phyloP scores from a whole-genome alignment of 2,329 filamentous ascomycete species.

The Clathrospora elynae region DNA sequence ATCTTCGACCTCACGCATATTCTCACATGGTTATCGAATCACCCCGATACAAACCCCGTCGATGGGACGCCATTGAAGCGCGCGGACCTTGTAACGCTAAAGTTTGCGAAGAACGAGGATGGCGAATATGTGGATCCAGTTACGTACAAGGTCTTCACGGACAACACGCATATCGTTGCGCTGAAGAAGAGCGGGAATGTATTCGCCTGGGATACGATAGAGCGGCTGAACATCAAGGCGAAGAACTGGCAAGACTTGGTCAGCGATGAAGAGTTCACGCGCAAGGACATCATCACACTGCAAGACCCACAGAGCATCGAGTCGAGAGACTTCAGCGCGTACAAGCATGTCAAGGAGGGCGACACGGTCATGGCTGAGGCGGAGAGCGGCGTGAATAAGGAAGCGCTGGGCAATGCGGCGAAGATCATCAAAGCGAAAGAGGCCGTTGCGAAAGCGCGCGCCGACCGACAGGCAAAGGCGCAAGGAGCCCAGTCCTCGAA shows the following conservation, averaged over 20 bases:
- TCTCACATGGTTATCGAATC: constrained; percentile 89
- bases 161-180: constrained; percentile 96
- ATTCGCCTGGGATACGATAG: constrained; percentile 93
- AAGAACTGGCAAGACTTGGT: constrained; percentile 95
- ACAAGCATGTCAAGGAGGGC: constrained; percentile 88
- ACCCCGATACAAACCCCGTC: constrained; percentile 90
- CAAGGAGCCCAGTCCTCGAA: constrained; percentile 27
- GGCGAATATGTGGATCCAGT: constrained; percentile 94
- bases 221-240: constrained; percentile 92
- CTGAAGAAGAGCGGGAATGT: constrained; percentile 88
- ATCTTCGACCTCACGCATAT: constrained; percentile 97
- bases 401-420: constrained; percentile 74
- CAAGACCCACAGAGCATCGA: constrained; percentile 94
- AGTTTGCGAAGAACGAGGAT: constrained; percentile 89
- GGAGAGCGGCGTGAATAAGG: constrained; percentile 73
- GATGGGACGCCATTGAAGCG: constrained; percentile 78
- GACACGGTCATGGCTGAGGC: constrained; percentile 74
- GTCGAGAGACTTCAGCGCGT: constrained; percentile 79
- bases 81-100: constrained; percentile 85
- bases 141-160: constrained; percentile 95
- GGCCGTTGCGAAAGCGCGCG: constrained; percentile 87
- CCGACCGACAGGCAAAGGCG: constrained; percentile 63
- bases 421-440: constrained; percentile 93
- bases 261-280: constrained; percentile 81
- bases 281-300: constrained; percentile 92